These are phyloP conservation scores for Ophiostoma ips DNA, from an alignment of 2,329 filamentous ascomycete species.

Conservation along the genomic window DNA sequence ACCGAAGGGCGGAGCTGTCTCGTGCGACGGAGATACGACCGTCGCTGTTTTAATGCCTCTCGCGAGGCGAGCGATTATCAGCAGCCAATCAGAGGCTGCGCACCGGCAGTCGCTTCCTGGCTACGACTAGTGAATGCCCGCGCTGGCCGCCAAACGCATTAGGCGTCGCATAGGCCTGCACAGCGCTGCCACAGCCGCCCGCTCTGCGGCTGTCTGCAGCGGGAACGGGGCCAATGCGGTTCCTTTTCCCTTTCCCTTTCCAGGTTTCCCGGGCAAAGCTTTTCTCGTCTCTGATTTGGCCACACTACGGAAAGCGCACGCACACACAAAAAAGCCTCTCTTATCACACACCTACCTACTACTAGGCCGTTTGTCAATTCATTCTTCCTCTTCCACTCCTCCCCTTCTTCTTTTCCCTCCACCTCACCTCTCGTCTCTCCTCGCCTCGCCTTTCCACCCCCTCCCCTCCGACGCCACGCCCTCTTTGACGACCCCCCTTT, in stretches of 20 bases:
- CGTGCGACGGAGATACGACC: conserved; percentile 15
- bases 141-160: background rate
- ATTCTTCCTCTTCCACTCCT: background rate
- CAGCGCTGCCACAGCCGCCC: background rate
- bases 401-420: background rate
- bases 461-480: conserved; percentile 1
- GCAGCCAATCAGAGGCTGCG: conserved; percentile 3
- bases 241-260: background rate
- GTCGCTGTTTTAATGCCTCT: background rate
- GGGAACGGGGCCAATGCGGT: no score
- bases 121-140: no score
- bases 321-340: background rate
- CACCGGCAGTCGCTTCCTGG: background rate
- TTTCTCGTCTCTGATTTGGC: background rate
- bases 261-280: background rate
- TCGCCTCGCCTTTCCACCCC: background rate
- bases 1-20: conserved; percentile 6
- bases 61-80: background rate
- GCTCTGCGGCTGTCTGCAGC: background rate
- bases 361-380: background rate
- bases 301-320: background rate
- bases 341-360: background rate
- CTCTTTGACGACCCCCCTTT: background rate
- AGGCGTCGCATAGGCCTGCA: background rate
- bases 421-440: background rate